These are phyloP conservation scores for Albizia julibrissin DNA, from an alignment of 306 rosid species.

Conservation along the genomic window DNA sequence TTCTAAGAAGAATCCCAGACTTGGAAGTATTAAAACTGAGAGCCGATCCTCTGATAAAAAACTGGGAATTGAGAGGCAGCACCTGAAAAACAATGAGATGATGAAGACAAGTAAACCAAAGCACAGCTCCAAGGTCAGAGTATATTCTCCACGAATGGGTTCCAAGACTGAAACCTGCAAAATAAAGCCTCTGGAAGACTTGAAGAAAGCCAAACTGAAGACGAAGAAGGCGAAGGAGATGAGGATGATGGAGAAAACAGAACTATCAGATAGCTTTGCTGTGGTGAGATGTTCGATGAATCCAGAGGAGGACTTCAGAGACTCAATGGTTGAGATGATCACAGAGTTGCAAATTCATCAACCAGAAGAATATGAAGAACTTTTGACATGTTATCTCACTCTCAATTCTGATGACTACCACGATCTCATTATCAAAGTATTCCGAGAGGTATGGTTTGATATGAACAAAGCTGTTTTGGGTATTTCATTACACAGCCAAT, in stretches of 20 bases:
- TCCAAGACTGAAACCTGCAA: constrained; percentile 69
- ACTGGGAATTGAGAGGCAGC: constrained; percentile 36
- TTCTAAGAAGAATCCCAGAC: constrained; percentile 32
- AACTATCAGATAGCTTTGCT: constrained; percentile 67
- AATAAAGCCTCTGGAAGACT: constrained; percentile 71
- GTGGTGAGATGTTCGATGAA: constrained; percentile 75
- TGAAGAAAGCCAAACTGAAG: constrained; percentile 65
- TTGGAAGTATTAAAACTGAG: constrained; percentile 35
- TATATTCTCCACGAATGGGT: constrained; percentile 67
- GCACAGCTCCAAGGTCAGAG: constrained; percentile 51
- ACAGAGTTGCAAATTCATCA: constrained; percentile 56
- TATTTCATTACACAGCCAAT: constrained; percentile 37
- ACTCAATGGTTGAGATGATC: constrained; percentile 96
- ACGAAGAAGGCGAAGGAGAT: constrained; percentile 46
- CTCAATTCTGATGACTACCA: constrained; percentile 85
- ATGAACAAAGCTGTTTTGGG: constrained; percentile 50
- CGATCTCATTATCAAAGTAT: constrained; percentile 82
- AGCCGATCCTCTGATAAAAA: constrained; percentile 17
- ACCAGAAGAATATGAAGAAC: constrained; percentile 81
- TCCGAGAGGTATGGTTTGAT: constrained; percentile 87
- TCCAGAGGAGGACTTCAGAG: constrained; percentile 84
- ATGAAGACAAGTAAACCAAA: constrained; percentile 56
- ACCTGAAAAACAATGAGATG: constrained; percentile 45
- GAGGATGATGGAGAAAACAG: constrained; percentile 33
- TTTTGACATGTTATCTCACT: constrained; percentile 81